phyloP scores from a whole-genome alignment of 2,329 filamentous ascomycete genomes.

The Lasiodiplodia citricola region DNA sequence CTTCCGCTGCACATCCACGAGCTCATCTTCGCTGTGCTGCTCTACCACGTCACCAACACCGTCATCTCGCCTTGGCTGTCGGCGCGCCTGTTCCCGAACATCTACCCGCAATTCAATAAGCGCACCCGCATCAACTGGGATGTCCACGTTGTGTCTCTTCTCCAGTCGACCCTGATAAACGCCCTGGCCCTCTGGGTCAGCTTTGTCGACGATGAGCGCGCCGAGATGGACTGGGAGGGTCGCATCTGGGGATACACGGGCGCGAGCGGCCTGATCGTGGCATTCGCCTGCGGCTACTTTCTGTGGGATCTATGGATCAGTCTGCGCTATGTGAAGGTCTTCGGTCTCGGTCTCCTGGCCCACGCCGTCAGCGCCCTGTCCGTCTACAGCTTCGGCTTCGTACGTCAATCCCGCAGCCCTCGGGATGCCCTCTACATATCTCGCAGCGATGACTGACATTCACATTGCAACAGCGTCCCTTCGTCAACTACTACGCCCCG shows the following conservation, averaged over 20 bases:
- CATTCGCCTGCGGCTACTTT: slow-evolving; percentile 80
- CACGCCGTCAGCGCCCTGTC: slow-evolving; percentile 76
- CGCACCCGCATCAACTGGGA: slow-evolving; percentile 80
- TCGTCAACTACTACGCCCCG: slow-evolving; percentile 81
- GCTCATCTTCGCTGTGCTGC: slow-evolving; percentile 66
- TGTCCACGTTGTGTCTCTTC: slow-evolving; percentile 82
- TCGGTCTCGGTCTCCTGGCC: slow-evolving; percentile 76
- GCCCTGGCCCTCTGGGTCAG: slow-evolving; percentile 76
- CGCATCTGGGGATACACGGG: slow-evolving; percentile 81
- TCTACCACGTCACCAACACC: slow-evolving; percentile 72
- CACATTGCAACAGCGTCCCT: slow-evolving; percentile 66
- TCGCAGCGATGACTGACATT: background rate
- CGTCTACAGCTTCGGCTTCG: slow-evolving; percentile 80
- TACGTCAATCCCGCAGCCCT: slow-evolving; percentile 53
- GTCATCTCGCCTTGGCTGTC: slow-evolving; percentile 73
- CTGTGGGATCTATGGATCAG: slow-evolving; percentile 81
- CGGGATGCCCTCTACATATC: background rate
- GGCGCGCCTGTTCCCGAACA: slow-evolving; percentile 62
- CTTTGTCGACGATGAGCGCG: slow-evolving; percentile 69
- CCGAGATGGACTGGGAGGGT: slow-evolving; percentile 68
- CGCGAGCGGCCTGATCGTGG: slow-evolving; percentile 73
- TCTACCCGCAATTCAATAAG: slow-evolving; percentile 66
- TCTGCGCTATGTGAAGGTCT: slow-evolving; percentile 69
- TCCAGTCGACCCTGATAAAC: slow-evolving; percentile 77
- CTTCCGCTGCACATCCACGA: slow-evolving; percentile 81